These are phyloP conservation scores for Penicillium sp. DNA, from an alignment of 2,329 filamentous ascomycete genomes.

Conservation along the genomic window DNA sequence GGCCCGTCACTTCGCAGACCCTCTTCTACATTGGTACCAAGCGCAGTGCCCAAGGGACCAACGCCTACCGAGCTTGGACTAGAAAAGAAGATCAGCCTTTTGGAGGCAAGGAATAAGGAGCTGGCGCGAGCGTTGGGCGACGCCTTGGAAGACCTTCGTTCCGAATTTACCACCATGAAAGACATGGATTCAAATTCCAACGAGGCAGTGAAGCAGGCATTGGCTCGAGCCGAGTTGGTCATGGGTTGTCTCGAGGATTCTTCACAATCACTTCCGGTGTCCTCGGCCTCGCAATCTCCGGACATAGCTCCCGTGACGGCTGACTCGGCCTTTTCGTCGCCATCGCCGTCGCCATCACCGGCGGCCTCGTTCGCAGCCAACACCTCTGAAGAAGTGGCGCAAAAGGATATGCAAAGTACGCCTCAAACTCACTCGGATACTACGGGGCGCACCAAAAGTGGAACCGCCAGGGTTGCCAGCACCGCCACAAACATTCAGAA, in stretches of 20 bases:
- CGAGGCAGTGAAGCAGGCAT: conserved; percentile 36
- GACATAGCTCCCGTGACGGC: conserved; percentile 4
- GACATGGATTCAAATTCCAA: conserved; percentile 23
- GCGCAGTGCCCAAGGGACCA: neutral
- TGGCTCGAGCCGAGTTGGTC: conserved; percentile 44
- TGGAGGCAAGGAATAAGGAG: conserved; percentile 42
- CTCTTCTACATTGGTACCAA: neutral
- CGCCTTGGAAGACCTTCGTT: conserved; percentile 41
- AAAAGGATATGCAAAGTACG: conserved; percentile 6
- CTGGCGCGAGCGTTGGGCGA: conserved; percentile 43
- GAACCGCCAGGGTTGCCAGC: conserved; percentile 8
- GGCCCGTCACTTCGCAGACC: conserved; percentile 6
- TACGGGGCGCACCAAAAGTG: conserved; percentile 8
- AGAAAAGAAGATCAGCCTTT: conserved; percentile 31
- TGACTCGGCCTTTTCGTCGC: neutral
- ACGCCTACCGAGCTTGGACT: conserved; percentile 25
- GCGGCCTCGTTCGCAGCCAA: neutral
- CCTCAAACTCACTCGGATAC: conserved; percentile 6
- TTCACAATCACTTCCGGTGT: conserved; percentile 34
- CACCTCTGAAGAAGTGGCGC: conserved; percentile 1
- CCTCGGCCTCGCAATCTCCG: conserved; percentile 4
- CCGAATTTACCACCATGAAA: conserved; percentile 31
- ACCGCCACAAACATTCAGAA: conserved; percentile 4
- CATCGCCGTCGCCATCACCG: neutral
- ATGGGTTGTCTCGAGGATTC: conserved; percentile 44